Conservation (phyloP, 371 early-diverging fungal species). For the Mucor ambiguus region DNA sequence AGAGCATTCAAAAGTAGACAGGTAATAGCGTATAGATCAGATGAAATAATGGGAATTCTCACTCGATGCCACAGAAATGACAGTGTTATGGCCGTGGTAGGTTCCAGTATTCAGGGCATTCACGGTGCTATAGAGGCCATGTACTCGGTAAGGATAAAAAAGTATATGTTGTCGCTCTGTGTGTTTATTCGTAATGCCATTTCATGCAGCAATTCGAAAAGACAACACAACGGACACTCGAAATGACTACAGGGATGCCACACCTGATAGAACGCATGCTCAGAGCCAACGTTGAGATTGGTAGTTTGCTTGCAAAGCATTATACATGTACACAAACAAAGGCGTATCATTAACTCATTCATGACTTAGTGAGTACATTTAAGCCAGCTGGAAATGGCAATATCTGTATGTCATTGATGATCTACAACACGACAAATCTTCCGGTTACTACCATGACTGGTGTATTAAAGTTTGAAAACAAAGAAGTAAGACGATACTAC, state of each 20-base stretch:
- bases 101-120: not conserved
- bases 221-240: not conserved
- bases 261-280: conserved; percentile 29
- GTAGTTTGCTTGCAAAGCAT: conserved; percentile 7
- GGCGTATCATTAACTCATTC: not conserved
- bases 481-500: not conserved
- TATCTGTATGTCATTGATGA: not conserved
- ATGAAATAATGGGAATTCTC: too few relatives aligned
- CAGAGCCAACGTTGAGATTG: conserved; percentile 25
- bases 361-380: not conserved
- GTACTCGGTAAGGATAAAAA: not conserved
- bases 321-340: not conserved
- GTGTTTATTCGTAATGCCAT: not conserved
- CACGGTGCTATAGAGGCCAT: not conserved
- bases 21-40: too few relatives aligned
- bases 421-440: conserved; percentile 6
- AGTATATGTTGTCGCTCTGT: not conserved
- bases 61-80: not conserved
- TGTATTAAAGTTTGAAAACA: not conserved
- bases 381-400: conserved; percentile 19
- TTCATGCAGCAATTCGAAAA: not conserved
- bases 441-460: conserved; percentile 6
- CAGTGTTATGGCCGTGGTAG: not conserved
- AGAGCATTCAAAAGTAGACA: too few relatives aligned
- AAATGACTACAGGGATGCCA: conserved; percentile 28